Conservation (phyloP, 805 yeast species). For the Kluyveromyces wickerhamii region DNA sequence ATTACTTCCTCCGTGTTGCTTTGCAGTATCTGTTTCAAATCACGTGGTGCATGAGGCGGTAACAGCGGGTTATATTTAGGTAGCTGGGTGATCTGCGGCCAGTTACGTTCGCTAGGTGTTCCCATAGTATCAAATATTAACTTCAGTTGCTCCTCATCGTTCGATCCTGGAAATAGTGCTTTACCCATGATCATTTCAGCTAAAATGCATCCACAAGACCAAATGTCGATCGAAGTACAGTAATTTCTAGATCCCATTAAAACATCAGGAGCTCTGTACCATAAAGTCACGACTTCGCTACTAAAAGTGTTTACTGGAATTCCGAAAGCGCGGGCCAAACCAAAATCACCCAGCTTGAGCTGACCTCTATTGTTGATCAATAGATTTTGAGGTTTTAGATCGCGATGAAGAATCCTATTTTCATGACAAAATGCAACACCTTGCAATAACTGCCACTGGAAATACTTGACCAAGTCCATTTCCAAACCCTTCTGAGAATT, state of each 20-base stretch:
- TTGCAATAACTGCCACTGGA: constrained; percentile 83
- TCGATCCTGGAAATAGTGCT: constrained; percentile 94
- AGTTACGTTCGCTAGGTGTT: constrained; percentile 83
- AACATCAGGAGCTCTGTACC: constrained; percentile 98
- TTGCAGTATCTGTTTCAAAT: constrained; percentile 36
- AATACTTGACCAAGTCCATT: constrained; percentile 66
- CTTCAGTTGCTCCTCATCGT: constrained; percentile 95
- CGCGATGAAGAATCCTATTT: constrained; percentile 90
- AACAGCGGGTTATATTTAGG: constrained; percentile 92
- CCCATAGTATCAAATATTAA: constrained; percentile 88
- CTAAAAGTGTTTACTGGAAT: constrained; percentile 95
- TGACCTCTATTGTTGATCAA: constrained; percentile 94
- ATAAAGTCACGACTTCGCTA: constrained; percentile 94
- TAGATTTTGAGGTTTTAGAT: constrained; percentile 92
- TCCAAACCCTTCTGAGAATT: constrained; percentile 32
- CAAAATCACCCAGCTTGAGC: constrained; percentile 85
- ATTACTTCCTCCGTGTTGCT: constrained; percentile 20
- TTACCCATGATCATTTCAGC: constrained; percentile 97
- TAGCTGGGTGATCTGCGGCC: constrained; percentile 90
- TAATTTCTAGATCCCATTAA: constrained; percentile 93
- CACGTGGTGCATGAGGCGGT: constrained; percentile 81
- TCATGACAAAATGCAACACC: constrained; percentile 93
- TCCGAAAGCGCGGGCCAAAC: constrained; percentile 94
- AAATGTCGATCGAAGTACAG: constrained; percentile 97
- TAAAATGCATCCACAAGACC: constrained; percentile 97